These are phyloP conservation scores for Kluyveromyces sp. DNA, from an alignment of 1,139 yeast species.

Conservation along the genomic window DNA sequence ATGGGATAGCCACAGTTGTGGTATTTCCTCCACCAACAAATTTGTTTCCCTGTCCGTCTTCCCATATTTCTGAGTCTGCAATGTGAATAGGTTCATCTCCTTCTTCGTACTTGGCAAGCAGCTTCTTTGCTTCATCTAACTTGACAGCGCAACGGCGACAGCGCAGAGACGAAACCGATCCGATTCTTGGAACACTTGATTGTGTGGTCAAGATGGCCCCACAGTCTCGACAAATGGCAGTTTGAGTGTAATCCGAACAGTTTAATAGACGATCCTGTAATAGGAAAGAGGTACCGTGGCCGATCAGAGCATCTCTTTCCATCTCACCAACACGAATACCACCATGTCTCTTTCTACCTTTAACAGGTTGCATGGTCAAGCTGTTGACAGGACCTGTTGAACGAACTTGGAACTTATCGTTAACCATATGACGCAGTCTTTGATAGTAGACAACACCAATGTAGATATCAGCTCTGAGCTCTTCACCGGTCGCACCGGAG, in stretches of 20 bases:
- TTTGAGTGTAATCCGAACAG: slow-evolving; percentile 92
- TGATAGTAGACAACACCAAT: slow-evolving; percentile 96
- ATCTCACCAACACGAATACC: slow-evolving; percentile 99
- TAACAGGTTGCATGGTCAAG: slow-evolving; percentile 97
- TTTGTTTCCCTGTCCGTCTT: slow-evolving; percentile 90
- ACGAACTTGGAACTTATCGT: slow-evolving; percentile 98
- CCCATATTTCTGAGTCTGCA: slow-evolving; percentile 85
- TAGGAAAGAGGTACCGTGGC: slow-evolving; percentile 97
- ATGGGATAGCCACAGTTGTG: slow-evolving; percentile 93
- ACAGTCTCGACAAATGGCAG: slow-evolving; percentile 84
- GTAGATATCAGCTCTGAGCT: slow-evolving; percentile 89
- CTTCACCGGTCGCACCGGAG: slow-evolving; percentile 98
- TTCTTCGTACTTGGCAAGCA: slow-evolving; percentile 34
- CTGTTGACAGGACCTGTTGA: slow-evolving; percentile 98
- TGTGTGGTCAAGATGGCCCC: slow-evolving; percentile 90
- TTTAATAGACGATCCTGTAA: slow-evolving; percentile 92
- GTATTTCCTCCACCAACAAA: slow-evolving; percentile 90
- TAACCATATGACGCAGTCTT: slow-evolving; percentile 98
- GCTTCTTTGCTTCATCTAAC: slow-evolving; percentile 41
- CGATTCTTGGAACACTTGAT: slow-evolving; percentile 84
- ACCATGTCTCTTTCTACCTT: slow-evolving; percentile 98
- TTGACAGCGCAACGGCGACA: slow-evolving; percentile 88
- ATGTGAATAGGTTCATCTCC: slow-evolving; percentile 38
- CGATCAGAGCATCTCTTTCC: slow-evolving; percentile 99
- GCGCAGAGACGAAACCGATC: slow-evolving; percentile 67